phyloP scores from a whole-genome alignment of 2,329 filamentous ascomycete species.

The Alternaria longipes region DNA sequence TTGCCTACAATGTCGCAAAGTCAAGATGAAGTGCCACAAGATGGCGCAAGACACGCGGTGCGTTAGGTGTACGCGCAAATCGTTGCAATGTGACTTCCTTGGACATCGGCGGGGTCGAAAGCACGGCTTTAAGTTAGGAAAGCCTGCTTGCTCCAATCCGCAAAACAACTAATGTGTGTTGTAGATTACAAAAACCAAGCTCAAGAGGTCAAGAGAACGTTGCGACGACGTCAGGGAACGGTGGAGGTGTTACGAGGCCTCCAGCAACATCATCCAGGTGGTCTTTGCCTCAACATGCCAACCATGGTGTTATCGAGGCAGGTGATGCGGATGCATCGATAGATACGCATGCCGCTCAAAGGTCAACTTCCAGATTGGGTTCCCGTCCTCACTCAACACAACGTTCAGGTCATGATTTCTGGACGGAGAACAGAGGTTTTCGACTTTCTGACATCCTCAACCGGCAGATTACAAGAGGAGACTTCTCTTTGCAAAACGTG shows the following conservation, averaged over 20 bases:
- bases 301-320: background rate
- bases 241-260: background rate
- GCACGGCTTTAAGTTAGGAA: background rate
- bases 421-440: background rate
- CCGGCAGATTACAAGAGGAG: background rate
- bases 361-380: background rate
- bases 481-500: background rate
- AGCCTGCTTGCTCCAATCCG: background rate
- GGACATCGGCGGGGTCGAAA: background rate
- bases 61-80: background rate
- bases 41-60: background rate
- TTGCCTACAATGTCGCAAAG: background rate
- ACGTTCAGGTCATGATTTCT: background rate
- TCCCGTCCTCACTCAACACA: background rate
- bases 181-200: background rate
- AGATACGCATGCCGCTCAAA: background rate
- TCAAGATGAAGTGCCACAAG: background rate
- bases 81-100: background rate
- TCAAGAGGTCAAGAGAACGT: background rate
- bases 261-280: background rate
- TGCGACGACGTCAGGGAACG: background rate
- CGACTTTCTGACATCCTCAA: background rate
- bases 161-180: background rate
- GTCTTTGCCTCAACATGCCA: background rate
- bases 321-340: background rate